phyloP scores from a whole-genome alignment of 768 basidiomycete genomes.

The Trametes cingulata region DNA sequence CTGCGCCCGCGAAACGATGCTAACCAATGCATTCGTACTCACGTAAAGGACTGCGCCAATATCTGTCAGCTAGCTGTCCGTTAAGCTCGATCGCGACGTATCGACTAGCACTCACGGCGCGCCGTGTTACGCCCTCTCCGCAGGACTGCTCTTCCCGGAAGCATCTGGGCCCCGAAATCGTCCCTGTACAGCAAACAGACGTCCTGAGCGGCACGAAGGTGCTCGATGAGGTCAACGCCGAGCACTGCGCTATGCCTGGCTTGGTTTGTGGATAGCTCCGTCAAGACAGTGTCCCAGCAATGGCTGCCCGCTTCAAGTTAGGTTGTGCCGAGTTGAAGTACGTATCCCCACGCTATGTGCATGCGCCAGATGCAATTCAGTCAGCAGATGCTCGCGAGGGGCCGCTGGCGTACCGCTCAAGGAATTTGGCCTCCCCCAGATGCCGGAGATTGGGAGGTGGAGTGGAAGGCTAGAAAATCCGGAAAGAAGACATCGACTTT shows the following conservation, averaged over 20 bases:
- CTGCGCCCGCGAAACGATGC: too few species aligned
- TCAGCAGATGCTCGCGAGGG: background rate
- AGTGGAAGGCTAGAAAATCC: background rate
- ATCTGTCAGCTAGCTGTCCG: too few species aligned
- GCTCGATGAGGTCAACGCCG: background rate
- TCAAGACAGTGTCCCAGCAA: background rate
- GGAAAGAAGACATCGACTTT: background rate
- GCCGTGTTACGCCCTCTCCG: too few species aligned
- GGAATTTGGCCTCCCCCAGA: background rate
- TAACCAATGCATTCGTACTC: too few species aligned
- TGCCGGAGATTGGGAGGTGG: constrained; percentile 1
- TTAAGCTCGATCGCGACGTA: too few species aligned
- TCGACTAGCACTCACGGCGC: too few species aligned
- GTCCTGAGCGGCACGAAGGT: too few species aligned
- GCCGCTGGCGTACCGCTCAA: background rate
- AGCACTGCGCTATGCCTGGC: too few species aligned
- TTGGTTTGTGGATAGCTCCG: background rate
- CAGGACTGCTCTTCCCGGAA: too few species aligned
- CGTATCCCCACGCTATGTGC: background rate
- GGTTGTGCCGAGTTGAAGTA: background rate
- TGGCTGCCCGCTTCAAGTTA: background rate
- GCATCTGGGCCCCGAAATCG: too few species aligned
- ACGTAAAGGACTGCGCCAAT: too few species aligned
- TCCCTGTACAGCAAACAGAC: too few species aligned
- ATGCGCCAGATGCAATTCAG: background rate